These are phyloP conservation scores for Pascua guehoae DNA, from an alignment of 1,284 basidiomycete species.

Conservation along the genomic window DNA sequence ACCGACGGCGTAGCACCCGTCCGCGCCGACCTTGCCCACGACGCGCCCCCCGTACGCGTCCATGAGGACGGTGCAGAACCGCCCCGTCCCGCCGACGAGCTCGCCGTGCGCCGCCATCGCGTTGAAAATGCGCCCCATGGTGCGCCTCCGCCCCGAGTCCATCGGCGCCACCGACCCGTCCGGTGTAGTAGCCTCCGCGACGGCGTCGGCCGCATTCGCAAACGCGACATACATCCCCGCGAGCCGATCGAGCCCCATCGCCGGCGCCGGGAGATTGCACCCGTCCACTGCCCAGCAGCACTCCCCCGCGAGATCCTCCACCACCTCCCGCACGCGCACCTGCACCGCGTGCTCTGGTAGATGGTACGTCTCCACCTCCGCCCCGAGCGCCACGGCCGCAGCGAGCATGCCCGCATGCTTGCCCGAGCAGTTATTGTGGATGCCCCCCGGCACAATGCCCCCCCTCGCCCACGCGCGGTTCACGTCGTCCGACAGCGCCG, in stretches of 20 bases:
- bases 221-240: slow-evolving; percentile 4
- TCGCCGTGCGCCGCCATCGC: background rate
- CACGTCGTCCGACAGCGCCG: background rate
- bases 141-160: background rate
- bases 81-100: background rate
- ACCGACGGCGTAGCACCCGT: slow-evolving; percentile 3
- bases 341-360: background rate
- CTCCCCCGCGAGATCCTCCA: background rate
- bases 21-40: slow-evolving; percentile 6
- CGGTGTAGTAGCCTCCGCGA: background rate
- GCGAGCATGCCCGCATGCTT: slow-evolving; percentile 6
- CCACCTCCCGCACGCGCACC: background rate
- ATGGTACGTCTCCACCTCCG: background rate
- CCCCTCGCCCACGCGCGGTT: background rate
- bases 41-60: background rate
- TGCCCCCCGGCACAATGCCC: background rate
- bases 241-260: slow-evolving; percentile 1
- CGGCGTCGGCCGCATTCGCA: background rate
- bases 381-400: background rate
- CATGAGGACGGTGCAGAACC: slow-evolving; percentile 3
- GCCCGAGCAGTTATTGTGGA: slow-evolving; percentile 7
- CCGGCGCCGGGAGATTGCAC: slow-evolving; percentile 11
- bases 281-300: slow-evolving; percentile 5
- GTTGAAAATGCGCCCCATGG: slow-evolving; percentile 2
- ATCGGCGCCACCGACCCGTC: too few species aligned